Base-by-base conservation (phyloP, 768 basidiomycete genomes). In the Tylopilus rubrobrunneus region DNA sequence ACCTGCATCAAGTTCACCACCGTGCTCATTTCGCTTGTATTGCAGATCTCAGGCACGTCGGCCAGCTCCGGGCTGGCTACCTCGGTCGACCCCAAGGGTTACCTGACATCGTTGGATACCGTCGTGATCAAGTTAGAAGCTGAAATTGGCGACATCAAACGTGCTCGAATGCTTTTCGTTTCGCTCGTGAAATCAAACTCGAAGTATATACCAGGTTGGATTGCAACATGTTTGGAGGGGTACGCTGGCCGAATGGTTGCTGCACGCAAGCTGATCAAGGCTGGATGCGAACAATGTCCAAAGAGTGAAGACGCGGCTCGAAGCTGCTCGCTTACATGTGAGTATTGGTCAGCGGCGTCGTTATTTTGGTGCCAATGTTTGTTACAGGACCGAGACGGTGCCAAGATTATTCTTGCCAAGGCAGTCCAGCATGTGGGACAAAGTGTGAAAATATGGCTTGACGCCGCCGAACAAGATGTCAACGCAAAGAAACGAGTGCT, bases 71-170 rank as follows among this genome's bases (percentile, higher is more conserved):
- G 92, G 15, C 78, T 83, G 2, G 82, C 92, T 7, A 89, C 94
- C 1, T 90, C 90, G 10, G 85, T 99, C 33, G 97, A 99, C 64
- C 95, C 97, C 1, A 93, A 94, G 71, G 96, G 96, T n/a, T 99
- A 98, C 70, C 83, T 99, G 49, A 98, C 96, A 0, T 95, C 92
- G 10, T 81, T 98, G 50, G 88, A 98, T 62, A 92, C 86, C 56
- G 90, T 94, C 46, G 76, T 87, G n/a, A 73, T 94, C 55, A 98
- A 98, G 68, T 87, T 87, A 1, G 90, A 93, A 55, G 92, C 93
- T 3, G 96, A 98, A 73, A 99, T 99, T 62, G 96, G 95, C 27
- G 97, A 98, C 70, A 98, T 98, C 68, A 99, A 99, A 68, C 87
- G 94, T 40, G 97, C 96, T 1, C 81, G 97, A 23, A 93, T 95